Conservation (phyloP, 768 basidiomycete species). For the Lactifluus echinatus region DNA sequence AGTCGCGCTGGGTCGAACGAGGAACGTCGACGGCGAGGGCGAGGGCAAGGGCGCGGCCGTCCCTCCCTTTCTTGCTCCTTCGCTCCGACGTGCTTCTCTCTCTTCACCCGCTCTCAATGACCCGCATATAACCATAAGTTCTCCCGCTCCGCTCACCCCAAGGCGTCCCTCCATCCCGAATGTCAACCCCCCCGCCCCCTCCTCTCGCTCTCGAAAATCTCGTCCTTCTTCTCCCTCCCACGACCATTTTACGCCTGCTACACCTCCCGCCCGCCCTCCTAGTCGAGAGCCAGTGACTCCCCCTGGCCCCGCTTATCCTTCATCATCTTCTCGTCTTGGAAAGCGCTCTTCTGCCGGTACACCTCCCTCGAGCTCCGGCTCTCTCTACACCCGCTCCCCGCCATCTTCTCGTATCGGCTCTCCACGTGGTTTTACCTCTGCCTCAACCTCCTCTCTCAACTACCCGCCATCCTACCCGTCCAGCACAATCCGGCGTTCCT, state of each 20-base stretch:
- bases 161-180: conserved; percentile 5
- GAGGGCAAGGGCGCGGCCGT: no score
- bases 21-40: conserved; percentile 36
- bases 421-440: conserved; percentile 37
- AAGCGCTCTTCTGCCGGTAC: conserved; percentile 30
- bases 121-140: conserved; percentile 33
- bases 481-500: conserved; percentile 25
- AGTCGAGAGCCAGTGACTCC: conserved; percentile 34
- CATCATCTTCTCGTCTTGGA: conserved; percentile 32
- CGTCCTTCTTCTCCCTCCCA: conserved; percentile 18
- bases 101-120: conserved; percentile 64
- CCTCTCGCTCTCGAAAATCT: conserved; percentile 23
- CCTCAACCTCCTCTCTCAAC: conserved; percentile 42
- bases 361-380: conserved; percentile 31
- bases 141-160: conserved; percentile 29
- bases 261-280: conserved; percentile 9
- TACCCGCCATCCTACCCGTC: conserved; percentile 27
- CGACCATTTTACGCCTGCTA: not conserved
- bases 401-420: conserved; percentile 32
- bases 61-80: conserved; percentile 59
- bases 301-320: conserved; percentile 39
- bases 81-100: conserved; percentile 59
- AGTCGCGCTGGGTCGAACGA: conserved; percentile 30
- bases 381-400: conserved; percentile 24
- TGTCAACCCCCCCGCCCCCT: conserved; percentile 20